Evolutionary conservation across 2,329 filamentous ascomycete genomes (phyloP).

Genomic region (Bipolaris cookei): DNA sequence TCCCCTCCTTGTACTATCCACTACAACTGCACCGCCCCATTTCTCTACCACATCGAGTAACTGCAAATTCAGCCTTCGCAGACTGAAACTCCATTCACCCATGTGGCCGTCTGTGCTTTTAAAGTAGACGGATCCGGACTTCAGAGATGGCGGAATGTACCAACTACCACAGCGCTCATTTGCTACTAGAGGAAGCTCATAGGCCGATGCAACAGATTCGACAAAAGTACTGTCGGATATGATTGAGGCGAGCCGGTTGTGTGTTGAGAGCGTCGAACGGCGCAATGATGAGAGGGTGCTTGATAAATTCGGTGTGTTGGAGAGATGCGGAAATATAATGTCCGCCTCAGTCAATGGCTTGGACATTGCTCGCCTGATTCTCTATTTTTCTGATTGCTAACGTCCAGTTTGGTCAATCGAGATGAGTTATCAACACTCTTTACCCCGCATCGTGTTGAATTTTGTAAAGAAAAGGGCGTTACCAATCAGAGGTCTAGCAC

Average conservation of each 20-base stretch:
- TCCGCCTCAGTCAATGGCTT: constrained; percentile 42
- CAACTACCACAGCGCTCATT: constrained; percentile 97
- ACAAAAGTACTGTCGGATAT: constrained; percentile 78
- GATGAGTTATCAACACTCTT: neutral
- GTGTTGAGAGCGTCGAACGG: constrained; percentile 75
- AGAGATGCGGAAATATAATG: constrained; percentile 62
- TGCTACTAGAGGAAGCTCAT: constrained; percentile 74
- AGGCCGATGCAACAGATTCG: constrained; percentile 61
- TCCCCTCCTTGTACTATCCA: constrained; percentile 90
- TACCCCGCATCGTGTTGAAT: constrained; percentile 12
- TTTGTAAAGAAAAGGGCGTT: neutral
- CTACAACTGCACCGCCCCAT: constrained; percentile 79
- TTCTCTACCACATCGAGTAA: constrained; percentile 71
- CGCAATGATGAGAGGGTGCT: constrained; percentile 74
- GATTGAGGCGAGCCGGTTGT: constrained; percentile 84
- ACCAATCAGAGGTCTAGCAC: neutral
- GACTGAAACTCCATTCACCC: constrained; percentile 88
- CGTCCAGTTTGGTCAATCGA: neutral
- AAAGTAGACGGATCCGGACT: constrained; percentile 84
- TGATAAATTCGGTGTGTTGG: constrained; percentile 69
- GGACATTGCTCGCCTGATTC: constrained; percentile 23
- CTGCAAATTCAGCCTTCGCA: constrained; percentile 82
- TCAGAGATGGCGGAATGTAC: constrained; percentile 75
- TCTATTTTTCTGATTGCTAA: neutral
- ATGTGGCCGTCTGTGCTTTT: constrained; percentile 97